These are phyloP conservation scores for Fusarium sp. DNA, from an alignment of 2,329 filamentous ascomycete genomes.

Conservation along the genomic window DNA sequence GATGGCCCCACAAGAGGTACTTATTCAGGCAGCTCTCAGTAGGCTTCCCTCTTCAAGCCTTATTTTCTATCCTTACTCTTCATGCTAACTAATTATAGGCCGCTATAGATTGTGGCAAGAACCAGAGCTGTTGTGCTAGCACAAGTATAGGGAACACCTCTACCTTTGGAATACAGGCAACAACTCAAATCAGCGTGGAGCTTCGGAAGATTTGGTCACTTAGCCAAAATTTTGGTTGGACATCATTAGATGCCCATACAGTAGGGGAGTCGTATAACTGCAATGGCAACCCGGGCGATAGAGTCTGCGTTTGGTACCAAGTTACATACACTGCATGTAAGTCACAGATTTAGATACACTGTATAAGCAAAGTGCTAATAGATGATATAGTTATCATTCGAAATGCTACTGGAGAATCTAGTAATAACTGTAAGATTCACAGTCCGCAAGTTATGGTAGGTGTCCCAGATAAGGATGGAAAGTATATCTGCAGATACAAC, in stretches of 20 bases:
- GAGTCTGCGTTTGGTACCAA: neutral
- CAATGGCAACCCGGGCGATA: fast-evolving
- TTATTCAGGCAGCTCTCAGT: fast-evolving
- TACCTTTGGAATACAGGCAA: no score
- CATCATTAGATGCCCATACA: no score
- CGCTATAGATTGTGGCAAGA: fast-evolving
- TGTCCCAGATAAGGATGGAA: neutral
- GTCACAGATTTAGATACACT: neutral
- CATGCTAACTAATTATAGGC: neutral
- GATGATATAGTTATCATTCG: fast-evolving
- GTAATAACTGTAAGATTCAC: no score
- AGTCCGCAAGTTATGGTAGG: fast-evolving
- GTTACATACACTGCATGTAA: neutral
- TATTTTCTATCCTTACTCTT: neutral
- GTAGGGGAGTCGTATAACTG: neutral
- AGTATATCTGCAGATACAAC: fast-evolving
- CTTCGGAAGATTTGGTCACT: no score
- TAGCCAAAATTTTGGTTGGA: no score
- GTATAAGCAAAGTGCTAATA: fast-evolving
- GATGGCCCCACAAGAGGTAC: neutral
- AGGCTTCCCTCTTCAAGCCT: fast-evolving
- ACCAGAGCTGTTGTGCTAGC: fast-evolving
- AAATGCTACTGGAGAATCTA: fast-evolving
- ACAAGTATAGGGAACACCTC: no score
- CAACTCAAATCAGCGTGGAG: no score